Evolutionary conservation across 305 asterid genomes (phyloP), one percentile per base, ranked within the genome.

Genomic region (Striga hermonthica): DNA sequence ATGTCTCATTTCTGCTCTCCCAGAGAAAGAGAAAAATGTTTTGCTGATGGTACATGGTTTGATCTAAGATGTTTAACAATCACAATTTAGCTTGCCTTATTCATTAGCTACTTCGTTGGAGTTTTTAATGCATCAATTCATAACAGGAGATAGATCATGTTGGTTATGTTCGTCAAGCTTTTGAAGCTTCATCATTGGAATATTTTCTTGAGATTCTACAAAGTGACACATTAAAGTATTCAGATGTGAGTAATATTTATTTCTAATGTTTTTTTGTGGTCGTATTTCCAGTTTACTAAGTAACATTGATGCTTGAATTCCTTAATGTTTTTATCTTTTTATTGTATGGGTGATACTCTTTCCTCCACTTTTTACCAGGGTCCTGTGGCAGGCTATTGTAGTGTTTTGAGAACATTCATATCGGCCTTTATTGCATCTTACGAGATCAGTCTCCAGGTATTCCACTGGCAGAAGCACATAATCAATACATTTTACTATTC

Each of bases 391-490:
- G 95, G 95, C 78, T 90, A 80, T 76, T 78, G 82, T 45, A 85
- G 97, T 71, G 93, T 94, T 65, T 71, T 90, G 60, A 83, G 99
- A 75, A 90, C 99, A 48, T 85, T 90, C 77, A 47, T 90, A 69
- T 88, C 99, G 5, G 82, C 99, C 34, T 90, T 88, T 75, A 82
- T 94, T 74, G 95, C 99, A 62, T 86, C 96, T 64, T 94, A 86
- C 64, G 99, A 94, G 83, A 84, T 90, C 78, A 81, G 72, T 81
- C 82, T 90, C 73, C 95, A 90, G 99, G 99, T 88, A 82, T 63
- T 65, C 66, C 57, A 59, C 53, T 44, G 31, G 66, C 70, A 57
- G 57, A 64, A 43, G 39, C 59, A 59, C 55, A 45, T 60, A 47
- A 47, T 31, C 50, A 13, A 7, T 72, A 59, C 52, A 53, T 57